phyloP scores from a whole-genome alignment of 805 yeast genomes.

The Nakazawaea populi region DNA sequence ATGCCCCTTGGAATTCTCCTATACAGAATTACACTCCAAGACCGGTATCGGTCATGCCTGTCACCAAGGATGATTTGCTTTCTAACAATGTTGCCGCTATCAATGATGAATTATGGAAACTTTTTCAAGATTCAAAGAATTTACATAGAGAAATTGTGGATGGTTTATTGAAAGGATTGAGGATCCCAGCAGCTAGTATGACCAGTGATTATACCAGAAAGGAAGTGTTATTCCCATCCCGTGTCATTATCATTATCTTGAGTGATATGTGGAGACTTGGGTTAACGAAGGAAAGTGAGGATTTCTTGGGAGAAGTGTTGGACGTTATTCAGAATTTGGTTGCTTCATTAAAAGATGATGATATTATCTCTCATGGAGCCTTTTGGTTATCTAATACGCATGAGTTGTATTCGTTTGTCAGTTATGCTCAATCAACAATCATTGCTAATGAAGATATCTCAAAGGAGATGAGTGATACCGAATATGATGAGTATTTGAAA shows the following conservation, averaged over 20 bases:
- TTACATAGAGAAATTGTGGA: conserved; percentile 81
- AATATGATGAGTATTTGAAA: conserved; percentile 83
- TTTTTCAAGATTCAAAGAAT: conserved; percentile 63
- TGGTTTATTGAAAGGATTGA: conserved; percentile 78
- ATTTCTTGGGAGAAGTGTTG: conserved; percentile 82
- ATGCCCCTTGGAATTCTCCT: conserved; percentile 26
- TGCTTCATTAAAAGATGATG: conserved; percentile 74
- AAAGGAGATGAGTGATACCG: conserved; percentile 82
- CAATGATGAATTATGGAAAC: conserved; percentile 66
- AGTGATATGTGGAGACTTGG: conserved; percentile 99
- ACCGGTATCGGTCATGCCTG: conserved; percentile 59
- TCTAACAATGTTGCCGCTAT: conserved; percentile 56
- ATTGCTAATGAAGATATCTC: conserved; percentile 74
- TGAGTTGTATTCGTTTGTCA: conserved; percentile 89
- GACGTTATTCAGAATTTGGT: conserved; percentile 83
- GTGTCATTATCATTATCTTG: conserved; percentile 84
- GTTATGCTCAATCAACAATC: conserved; percentile 90
- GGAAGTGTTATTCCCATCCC: conserved; percentile 93
- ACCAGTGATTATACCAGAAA: conserved; percentile 71
- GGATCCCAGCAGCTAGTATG: conserved; percentile 80
- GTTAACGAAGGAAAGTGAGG: conserved; percentile 85
- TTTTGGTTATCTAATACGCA: conserved; percentile 97
- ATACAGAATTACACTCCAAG: conserved; percentile 39
- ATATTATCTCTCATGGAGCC: conserved; percentile 85
- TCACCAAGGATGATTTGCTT: conserved; percentile 44